phyloP scores from a whole-genome alignment of 2,329 filamentous ascomycete genomes.

The Penicillium olsonii region DNA sequence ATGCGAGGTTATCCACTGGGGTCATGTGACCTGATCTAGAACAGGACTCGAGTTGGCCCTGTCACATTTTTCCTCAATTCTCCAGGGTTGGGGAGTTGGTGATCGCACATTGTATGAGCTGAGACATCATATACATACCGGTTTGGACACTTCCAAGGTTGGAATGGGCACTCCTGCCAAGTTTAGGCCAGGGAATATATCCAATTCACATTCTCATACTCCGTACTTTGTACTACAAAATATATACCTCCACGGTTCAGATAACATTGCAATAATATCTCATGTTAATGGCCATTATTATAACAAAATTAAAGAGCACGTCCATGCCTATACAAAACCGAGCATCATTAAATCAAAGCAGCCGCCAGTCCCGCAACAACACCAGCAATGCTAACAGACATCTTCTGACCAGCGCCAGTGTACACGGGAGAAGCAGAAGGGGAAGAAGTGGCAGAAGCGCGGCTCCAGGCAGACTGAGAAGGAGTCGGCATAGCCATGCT shows the following conservation, averaged over 20 bases:
- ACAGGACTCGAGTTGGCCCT: neutral
- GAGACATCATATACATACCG: too few relatives aligned
- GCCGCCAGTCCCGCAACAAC: neutral
- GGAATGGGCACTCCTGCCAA: too few relatives aligned
- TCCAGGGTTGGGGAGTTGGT: too few relatives aligned
- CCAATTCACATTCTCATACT: too few relatives aligned
- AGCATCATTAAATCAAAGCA: neutral
- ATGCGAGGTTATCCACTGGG: neutral
- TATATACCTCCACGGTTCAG: too few relatives aligned
- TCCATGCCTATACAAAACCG: too few relatives aligned
- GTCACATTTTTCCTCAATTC: neutral
- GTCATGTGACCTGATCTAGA: constrained; percentile 8
- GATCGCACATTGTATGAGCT: too few relatives aligned
- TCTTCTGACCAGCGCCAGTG: neutral
- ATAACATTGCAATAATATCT: neutral
- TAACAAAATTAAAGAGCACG: neutral
- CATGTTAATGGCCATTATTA: neutral
- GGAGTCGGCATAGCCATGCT: constrained; percentile 2
- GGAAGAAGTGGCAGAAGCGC: constrained; percentile 1
- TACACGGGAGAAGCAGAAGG: constrained; percentile 8
- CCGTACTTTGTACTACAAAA: too few relatives aligned
- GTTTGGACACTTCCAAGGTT: too few relatives aligned
- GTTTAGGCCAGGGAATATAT: too few relatives aligned
- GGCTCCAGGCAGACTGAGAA: constrained; percentile 3
- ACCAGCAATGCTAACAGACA: neutral